Conservation (phyloP, 2,329 filamentous ascomycete genomes). For the Ophiostoma fasciatum region DNA sequence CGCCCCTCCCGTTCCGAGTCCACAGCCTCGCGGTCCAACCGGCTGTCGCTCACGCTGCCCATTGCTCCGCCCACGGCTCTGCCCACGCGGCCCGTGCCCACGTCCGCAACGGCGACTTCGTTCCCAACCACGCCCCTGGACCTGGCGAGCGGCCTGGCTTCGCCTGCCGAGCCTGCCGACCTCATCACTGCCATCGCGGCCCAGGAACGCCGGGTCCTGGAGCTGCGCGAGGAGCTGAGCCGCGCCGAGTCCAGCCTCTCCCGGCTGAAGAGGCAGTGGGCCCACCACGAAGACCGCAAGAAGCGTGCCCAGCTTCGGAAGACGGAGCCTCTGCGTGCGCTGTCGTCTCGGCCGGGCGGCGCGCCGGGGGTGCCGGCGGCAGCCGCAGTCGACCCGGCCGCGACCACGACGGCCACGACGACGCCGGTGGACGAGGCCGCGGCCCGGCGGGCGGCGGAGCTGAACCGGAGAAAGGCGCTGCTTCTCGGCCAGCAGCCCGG, state of each 20-base stretch:
- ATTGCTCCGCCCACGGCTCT: constrained; percentile 39
- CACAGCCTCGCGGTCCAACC: constrained; percentile 37
- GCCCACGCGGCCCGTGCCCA: constrained; percentile 36
- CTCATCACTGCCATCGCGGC: constrained; percentile 84
- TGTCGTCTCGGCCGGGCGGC: constrained; percentile 11
- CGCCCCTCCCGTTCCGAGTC: constrained; percentile 38
- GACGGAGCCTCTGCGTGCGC: constrained; percentile 41
- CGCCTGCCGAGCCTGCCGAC: constrained; percentile 41
- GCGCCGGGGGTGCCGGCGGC: no score
- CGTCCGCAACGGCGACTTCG: constrained; percentile 25
- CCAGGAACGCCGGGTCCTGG: constrained; percentile 80
- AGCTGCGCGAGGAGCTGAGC: constrained; percentile 77
- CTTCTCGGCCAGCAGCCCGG: constrained; percentile 31
- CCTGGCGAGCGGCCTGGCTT: constrained; percentile 22
- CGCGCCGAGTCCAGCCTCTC: constrained; percentile 66
- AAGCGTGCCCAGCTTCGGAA: constrained; percentile 58
- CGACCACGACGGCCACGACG: no score
- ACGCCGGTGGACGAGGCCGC: constrained; percentile 11
- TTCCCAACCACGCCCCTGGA: constrained; percentile 37
- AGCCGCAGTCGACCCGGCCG: neutral
- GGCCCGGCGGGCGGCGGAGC: constrained; percentile 38
- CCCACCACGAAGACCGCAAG: constrained; percentile 58
- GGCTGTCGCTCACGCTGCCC: constrained; percentile 47
- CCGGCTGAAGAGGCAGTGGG: constrained; percentile 72
- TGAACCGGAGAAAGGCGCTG: constrained; percentile 59